These are phyloP conservation scores for Bromus sterilis DNA, from an alignment of 176 grass and related monocot species.

Conservation along the genomic window DNA sequence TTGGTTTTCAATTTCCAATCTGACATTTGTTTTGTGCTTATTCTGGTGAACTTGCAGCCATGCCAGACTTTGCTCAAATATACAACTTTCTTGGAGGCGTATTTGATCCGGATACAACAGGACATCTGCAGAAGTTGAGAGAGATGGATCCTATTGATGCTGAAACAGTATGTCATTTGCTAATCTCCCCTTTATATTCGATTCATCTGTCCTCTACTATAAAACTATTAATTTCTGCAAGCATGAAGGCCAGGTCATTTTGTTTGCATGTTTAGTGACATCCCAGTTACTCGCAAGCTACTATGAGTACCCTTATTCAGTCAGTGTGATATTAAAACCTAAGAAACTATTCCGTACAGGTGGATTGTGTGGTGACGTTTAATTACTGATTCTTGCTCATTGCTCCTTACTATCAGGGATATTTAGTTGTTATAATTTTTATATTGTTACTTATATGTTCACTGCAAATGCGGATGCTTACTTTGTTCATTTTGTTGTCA, in stretches of 20 bases:
- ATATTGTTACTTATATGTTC: neutral
- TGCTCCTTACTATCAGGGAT: neutral
- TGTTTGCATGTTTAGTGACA: neutral
- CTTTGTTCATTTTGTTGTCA: constrained; percentile 22
- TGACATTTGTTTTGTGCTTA: neutral
- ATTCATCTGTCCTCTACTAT: neutral
- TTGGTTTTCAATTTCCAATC: too few relatives aligned
- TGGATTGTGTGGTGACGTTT: neutral
- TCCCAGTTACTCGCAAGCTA: neutral
- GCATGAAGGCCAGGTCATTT: neutral
- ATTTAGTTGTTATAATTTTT: neutral
- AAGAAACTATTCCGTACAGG: neutral
- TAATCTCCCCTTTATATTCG: neutral
- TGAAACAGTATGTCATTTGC: constrained; percentile 66
- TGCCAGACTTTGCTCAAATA: constrained; percentile 74
- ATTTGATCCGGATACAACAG: constrained; percentile 77
- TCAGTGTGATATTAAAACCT: neutral
- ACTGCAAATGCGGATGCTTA: constrained; percentile 24
- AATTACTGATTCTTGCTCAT: neutral
- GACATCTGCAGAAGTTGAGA: constrained; percentile 61
- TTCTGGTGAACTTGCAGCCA: constrained; percentile 30
- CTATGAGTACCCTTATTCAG: neutral
- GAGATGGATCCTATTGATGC: constrained; percentile 87
- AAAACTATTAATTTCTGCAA: neutral
- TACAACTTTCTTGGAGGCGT: constrained; percentile 82